Conservation (phyloP, 2,329 filamentous ascomycete genomes). For the Penicillium sp. region DNA sequence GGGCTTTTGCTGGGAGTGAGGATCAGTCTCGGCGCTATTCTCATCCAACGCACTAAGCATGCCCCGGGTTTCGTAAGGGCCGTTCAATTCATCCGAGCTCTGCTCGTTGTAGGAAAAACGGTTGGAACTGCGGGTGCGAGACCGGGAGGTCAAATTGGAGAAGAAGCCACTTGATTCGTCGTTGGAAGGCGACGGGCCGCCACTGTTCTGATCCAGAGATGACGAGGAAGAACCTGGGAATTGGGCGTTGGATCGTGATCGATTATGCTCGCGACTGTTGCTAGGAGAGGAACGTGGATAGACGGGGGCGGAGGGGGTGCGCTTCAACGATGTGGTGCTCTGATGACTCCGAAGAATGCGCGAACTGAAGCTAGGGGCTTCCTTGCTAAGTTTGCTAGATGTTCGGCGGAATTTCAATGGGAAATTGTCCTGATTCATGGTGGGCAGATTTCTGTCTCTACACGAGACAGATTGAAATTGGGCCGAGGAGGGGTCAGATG, state of each 20-base stretch:
- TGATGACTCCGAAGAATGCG: slow-evolving; percentile 44
- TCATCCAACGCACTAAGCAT: slow-evolving; percentile 46
- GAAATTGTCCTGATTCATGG: slow-evolving; percentile 39
- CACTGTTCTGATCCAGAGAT: slow-evolving; percentile 47
- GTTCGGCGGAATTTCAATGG: slow-evolving; percentile 41
- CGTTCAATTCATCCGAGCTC: slow-evolving; percentile 47
- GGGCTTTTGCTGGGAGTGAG: slow-evolving; percentile 39
- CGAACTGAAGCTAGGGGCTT: slow-evolving; percentile 43
- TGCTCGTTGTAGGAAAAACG: slow-evolving; percentile 38
- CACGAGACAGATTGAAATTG: slow-evolving; percentile 29
- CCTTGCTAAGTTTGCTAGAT: slow-evolving; percentile 47
- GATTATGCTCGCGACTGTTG: slow-evolving; percentile 42
- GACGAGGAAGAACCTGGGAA: slow-evolving; percentile 47
- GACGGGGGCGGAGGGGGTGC: slow-evolving; percentile 48
- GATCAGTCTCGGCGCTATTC: slow-evolving; percentile 35
- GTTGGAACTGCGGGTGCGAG: slow-evolving; percentile 35
- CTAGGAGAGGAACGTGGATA: slow-evolving; percentile 44
- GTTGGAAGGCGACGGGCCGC: slow-evolving; percentile 40
- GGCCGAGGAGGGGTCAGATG: slow-evolving; percentile 27
- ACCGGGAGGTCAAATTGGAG: slow-evolving; percentile 30
- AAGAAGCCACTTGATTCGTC: slow-evolving; percentile 31
- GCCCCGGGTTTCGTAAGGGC: slow-evolving; percentile 45
- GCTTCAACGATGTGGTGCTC: slow-evolving; percentile 44
- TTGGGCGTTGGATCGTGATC: slow-evolving; percentile 45
- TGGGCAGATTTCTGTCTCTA: slow-evolving; percentile 25